Conservation (phyloP, 441 rosid species). For the Erodium chrysanthum region DNA sequence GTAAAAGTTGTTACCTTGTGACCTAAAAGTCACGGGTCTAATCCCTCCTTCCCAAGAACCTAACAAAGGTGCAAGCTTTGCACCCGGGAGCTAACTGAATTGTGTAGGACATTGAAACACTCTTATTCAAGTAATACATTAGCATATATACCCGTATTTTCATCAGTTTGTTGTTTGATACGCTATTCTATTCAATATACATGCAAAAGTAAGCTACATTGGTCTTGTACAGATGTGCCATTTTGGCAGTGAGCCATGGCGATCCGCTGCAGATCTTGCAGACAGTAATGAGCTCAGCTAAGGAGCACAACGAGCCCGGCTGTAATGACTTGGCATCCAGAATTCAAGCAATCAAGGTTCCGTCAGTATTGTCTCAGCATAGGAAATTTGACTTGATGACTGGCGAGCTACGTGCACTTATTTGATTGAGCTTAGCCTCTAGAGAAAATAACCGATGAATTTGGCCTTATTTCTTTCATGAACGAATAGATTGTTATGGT, state of each 20-base stretch:
- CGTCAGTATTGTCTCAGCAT: constrained; percentile 61
- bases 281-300: constrained; percentile 43
- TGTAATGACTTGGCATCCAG: constrained; percentile 29
- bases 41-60: no score
- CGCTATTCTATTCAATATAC: background rate
- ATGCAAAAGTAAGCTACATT: background rate
- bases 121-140: no score
- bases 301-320: constrained; percentile 24
- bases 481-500: background rate
- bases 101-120: no score
- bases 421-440: constrained; percentile 18
- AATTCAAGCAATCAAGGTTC: constrained; percentile 37
- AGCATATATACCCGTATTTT: no score
- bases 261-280: constrained; percentile 90
- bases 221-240: constrained; percentile 32
- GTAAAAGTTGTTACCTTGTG: no score
- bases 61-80: background rate
- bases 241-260: constrained; percentile 76
- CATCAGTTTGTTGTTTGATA: background rate
- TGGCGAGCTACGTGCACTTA: constrained; percentile 58
- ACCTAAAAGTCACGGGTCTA: no score
- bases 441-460: background rate
- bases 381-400: constrained; percentile 58
- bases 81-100: no score
- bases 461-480: background rate